These are phyloP conservation scores for Sindora glabra DNA, from an alignment of 306 rosid species.

Conservation along the genomic window DNA sequence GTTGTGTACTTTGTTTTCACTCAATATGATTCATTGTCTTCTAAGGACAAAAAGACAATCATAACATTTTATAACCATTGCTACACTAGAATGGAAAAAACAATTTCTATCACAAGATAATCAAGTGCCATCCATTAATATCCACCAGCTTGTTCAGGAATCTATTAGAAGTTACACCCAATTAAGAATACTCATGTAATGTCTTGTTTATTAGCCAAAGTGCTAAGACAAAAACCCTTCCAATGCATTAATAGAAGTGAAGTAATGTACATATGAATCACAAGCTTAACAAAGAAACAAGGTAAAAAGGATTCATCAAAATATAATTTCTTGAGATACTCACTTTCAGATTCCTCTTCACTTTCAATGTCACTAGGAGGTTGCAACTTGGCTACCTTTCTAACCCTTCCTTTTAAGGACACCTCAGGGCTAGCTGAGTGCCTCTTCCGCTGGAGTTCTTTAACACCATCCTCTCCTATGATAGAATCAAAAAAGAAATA, in stretches of 20 bases:
- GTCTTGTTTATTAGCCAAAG: background rate
- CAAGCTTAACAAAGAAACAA: constrained; percentile 5
- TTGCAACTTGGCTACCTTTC: constrained; percentile 78
- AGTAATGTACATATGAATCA: background rate
- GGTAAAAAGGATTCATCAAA: constrained; percentile 11
- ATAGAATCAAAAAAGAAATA: constrained; percentile 13
- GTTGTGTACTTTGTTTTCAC: too few relatives aligned
- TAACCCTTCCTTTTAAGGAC: constrained; percentile 86
- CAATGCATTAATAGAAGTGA: background rate
- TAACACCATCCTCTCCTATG: constrained; percentile 82
- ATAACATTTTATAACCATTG: background rate
- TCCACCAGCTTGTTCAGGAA: background rate
- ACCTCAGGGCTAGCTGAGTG: constrained; percentile 86
- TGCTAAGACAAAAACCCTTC: background rate
- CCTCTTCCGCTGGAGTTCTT: constrained; percentile 95
- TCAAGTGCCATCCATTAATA: background rate
- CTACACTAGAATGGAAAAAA: too few relatives aligned
- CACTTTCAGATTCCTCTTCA: constrained; percentile 86
- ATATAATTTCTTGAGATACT: constrained; percentile 30
- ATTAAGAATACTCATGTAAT: background rate
- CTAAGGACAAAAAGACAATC: background rate
- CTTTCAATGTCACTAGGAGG: constrained; percentile 81
- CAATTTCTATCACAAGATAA: background rate
- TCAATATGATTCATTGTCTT: too few relatives aligned
- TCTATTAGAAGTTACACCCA: background rate